Conservation (phyloP, 768 basidiomycete species). For the Daedaleopsis sinensis region DNA sequence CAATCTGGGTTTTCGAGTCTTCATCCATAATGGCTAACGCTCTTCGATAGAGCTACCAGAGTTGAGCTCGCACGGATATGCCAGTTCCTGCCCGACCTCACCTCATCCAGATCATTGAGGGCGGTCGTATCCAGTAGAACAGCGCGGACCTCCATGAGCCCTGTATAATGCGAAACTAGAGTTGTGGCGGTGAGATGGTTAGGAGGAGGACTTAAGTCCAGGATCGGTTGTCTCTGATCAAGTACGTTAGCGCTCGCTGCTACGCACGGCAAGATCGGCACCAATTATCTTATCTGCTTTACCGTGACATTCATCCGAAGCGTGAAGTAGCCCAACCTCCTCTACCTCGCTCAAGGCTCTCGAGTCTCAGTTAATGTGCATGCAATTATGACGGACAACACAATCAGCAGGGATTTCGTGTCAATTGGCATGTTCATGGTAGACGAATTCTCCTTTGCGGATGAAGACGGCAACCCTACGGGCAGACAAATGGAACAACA, state of each 20-base stretch:
- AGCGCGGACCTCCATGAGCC: constrained; percentile 46
- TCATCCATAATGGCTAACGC: constrained; percentile 62
- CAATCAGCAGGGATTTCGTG: constrained; percentile 44
- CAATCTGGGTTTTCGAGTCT: constrained; percentile 57
- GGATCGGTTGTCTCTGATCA: no score
- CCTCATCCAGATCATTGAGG: constrained; percentile 36
- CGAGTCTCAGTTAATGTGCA: not conserved
- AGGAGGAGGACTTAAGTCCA: no score
- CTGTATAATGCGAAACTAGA: no score
- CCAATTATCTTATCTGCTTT: constrained; percentile 1
- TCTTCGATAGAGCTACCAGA: constrained; percentile 54
- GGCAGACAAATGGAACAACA: constrained; percentile 50
- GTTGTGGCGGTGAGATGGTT: no score
- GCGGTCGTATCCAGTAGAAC: constrained; percentile 39
- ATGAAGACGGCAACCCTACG: constrained; percentile 56
- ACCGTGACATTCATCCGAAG: no score
- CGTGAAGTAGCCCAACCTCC: no score
- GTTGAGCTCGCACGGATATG: constrained; percentile 6
- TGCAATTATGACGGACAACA: constrained; percentile 1
- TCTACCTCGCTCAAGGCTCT: no score
- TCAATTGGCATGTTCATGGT: constrained; percentile 92
- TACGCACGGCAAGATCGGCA: no score
- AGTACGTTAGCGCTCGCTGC: no score
- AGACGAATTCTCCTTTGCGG: constrained; percentile 72
- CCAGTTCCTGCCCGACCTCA: constrained; percentile 17